Evolutionary conservation across 768 basidiomycete species (phyloP).

Genomic region (Suillus bovinus): DNA sequence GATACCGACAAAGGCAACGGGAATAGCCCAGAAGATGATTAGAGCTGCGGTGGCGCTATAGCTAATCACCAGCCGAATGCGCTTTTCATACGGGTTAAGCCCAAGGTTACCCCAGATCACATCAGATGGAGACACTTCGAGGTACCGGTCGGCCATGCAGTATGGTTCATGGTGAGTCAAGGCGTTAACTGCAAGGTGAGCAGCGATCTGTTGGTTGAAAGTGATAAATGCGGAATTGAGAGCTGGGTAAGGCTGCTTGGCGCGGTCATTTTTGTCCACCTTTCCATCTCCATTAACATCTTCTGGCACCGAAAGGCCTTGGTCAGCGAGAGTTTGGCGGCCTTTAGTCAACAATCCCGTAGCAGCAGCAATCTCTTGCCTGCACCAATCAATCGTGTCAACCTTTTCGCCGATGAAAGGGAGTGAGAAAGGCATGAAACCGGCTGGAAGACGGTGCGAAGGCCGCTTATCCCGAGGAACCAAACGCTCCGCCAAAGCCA

Average conservation of each 20-base stretch:
- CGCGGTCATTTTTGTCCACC: constrained; percentile 11
- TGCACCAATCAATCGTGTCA: constrained; percentile 90
- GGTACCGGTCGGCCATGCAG: constrained; percentile 71
- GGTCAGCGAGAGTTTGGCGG: constrained; percentile 30
- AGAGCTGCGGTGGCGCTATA: constrained; percentile 78
- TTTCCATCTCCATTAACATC: constrained; percentile 18
- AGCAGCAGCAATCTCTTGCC: constrained; percentile 66
- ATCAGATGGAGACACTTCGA: constrained; percentile 84
- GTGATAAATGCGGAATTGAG: constrained; percentile 82
- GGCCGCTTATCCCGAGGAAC: constrained; percentile 79
- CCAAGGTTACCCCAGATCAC: constrained; percentile 91
- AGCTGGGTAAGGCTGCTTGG: constrained; percentile 49
- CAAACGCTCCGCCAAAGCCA: constrained; percentile 45
- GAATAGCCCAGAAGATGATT: constrained; percentile 87
- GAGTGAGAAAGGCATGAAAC: constrained; percentile 55
- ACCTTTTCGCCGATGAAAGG: constrained; percentile 84
- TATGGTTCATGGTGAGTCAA: constrained; percentile 82
- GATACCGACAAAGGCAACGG: constrained; percentile 83
- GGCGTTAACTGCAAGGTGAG: constrained; percentile 80
- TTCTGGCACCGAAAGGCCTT: constrained; percentile 26
- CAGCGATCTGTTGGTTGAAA: constrained; percentile 91
- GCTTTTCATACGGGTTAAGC: constrained; percentile 86
- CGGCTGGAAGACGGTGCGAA: constrained; percentile 63
- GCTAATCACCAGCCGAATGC: constrained; percentile 62
- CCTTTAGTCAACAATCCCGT: constrained; percentile 53